These are phyloP conservation scores for Evernia prunastri DNA, from an alignment of 495 filamentous ascomycete species.

Conservation along the genomic window DNA sequence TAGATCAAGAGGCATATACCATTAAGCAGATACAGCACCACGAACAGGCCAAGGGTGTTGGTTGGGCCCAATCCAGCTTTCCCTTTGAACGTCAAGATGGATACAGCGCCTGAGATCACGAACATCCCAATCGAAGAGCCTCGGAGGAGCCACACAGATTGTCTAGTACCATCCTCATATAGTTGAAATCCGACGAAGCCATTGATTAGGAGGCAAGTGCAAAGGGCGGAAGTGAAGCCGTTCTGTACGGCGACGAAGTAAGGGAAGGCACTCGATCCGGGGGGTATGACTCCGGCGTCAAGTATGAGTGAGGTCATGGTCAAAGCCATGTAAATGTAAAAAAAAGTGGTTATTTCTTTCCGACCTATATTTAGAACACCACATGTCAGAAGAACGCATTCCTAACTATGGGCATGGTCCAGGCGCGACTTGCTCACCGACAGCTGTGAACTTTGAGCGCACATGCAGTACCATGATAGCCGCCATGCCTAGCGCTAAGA, in stretches of 20 bases:
- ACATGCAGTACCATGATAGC: constrained; percentile 96
- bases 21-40: constrained; percentile 87
- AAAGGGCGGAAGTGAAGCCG: constrained; percentile 83
- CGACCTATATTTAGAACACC: constrained; percentile 56
- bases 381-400: constrained; percentile 23
- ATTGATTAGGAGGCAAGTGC: constrained; percentile 88
- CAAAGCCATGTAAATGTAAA: constrained; percentile 90
- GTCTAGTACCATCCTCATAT: constrained; percentile 94
- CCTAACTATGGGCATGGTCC: not conserved
- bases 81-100: constrained; percentile 86
- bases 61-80: constrained; percentile 81
- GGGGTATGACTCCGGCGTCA: constrained; percentile 88
- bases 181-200: constrained; percentile 98
- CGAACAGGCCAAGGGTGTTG: constrained; percentile 82
- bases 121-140: constrained; percentile 74
- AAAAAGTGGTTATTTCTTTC: constrained; percentile 96
- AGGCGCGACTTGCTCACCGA: constrained; percentile 56
- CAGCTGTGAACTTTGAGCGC: constrained; percentile 94
- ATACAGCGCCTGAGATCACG: constrained; percentile 75
- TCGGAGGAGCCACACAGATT: constrained; percentile 91
- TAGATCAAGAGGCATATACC: constrained; percentile 81
- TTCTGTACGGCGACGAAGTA: constrained; percentile 89
- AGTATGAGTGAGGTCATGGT: constrained; percentile 84
- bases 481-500: constrained; percentile 84
- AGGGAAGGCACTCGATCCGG: constrained; percentile 68